phyloP scores from a whole-genome alignment of 2,329 filamentous ascomycete species.

The Didymella segeticola region DNA sequence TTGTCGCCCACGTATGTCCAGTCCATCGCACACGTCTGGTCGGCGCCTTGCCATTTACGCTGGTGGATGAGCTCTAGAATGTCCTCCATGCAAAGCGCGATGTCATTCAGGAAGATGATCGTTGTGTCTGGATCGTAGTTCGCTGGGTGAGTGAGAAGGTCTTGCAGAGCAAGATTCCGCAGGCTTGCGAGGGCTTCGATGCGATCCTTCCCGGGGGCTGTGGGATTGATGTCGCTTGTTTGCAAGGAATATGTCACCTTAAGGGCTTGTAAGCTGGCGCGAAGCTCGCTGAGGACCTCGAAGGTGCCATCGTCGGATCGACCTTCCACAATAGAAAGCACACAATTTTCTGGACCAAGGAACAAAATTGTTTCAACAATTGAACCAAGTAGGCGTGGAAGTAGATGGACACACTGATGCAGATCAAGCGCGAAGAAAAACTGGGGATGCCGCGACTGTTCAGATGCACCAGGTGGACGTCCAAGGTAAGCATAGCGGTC shows the following conservation, averaged over 20 bases:
- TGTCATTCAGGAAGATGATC: slow-evolving; percentile 85
- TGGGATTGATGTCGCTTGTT: slow-evolving; percentile 55
- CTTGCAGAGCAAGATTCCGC: slow-evolving; percentile 61
- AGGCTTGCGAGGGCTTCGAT: slow-evolving; percentile 59
- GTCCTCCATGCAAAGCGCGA: slow-evolving; percentile 60
- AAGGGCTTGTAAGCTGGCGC: slow-evolving; percentile 44
- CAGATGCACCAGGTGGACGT: slow-evolving; percentile 5
- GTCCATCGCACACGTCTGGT: slow-evolving; percentile 67
- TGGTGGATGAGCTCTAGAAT: slow-evolving; percentile 64
- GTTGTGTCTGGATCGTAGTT: slow-evolving; percentile 96
- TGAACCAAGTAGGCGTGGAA: slow-evolving; percentile 61
- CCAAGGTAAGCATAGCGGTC: slow-evolving; percentile 27
- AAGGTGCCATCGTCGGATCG: slow-evolving; percentile 62
- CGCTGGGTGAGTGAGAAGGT: slow-evolving; percentile 66
- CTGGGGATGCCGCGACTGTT: slow-evolving; percentile 16
- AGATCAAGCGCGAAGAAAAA: slow-evolving; percentile 62
- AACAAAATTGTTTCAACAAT: slow-evolving; percentile 59
- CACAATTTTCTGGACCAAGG: slow-evolving; percentile 59
- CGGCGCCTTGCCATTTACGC: slow-evolving; percentile 54
- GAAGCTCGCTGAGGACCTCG: slow-evolving; percentile 57
- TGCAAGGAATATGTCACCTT: slow-evolving; percentile 54
- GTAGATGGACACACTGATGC: slow-evolving; percentile 53
- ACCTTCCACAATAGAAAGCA: slow-evolving; percentile 63
- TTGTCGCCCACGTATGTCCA: slow-evolving; percentile 57
- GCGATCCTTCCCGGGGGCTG: slow-evolving; percentile 43